These are phyloP conservation scores for Nigrospora oryzae DNA, from an alignment of 2,329 filamentous ascomycete species.

Conservation along the genomic window DNA sequence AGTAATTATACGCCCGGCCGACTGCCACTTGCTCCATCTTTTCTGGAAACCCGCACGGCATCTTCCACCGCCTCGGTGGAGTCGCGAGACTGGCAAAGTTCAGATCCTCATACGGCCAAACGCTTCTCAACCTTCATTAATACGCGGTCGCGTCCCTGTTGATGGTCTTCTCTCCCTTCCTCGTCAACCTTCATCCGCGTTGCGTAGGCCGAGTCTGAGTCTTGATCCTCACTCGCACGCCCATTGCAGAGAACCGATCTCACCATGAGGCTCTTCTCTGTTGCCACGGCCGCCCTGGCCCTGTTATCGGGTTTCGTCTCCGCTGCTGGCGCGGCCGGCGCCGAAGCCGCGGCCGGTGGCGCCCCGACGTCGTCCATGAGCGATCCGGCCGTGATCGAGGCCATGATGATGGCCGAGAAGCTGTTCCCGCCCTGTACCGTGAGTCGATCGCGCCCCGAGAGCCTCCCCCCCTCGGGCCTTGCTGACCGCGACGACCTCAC, in stretches of 20 bases:
- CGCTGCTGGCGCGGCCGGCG: not conserved
- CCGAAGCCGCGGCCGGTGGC: not conserved
- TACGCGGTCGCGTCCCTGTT: too few species aligned
- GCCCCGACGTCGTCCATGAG: too few species aligned
- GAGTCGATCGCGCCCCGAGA: not conserved
- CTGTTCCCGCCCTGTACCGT: slow-evolving; percentile 3
- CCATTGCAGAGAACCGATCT: not conserved
- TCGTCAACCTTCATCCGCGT: not conserved
- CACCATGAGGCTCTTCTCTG: not conserved
- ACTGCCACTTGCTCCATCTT: too few species aligned
- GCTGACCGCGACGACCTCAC: too few species aligned
- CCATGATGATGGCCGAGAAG: not conserved
- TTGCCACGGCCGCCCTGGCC: not conserved
- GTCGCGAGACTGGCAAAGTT: too few species aligned
- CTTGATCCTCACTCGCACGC: not conserved
- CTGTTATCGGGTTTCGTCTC: not conserved
- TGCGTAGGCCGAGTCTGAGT: not conserved
- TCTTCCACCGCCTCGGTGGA: too few species aligned
- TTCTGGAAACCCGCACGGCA: too few species aligned
- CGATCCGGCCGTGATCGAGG: too few species aligned
- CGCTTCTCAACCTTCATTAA: too few species aligned
- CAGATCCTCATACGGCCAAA: too few species aligned
- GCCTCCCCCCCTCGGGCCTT: too few species aligned
- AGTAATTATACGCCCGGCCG: too few species aligned
- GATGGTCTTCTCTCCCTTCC: not conserved